phyloP scores from a whole-genome alignment of 1,284 basidiomycete genomes.

The Leccinum cinnamomeum region DNA sequence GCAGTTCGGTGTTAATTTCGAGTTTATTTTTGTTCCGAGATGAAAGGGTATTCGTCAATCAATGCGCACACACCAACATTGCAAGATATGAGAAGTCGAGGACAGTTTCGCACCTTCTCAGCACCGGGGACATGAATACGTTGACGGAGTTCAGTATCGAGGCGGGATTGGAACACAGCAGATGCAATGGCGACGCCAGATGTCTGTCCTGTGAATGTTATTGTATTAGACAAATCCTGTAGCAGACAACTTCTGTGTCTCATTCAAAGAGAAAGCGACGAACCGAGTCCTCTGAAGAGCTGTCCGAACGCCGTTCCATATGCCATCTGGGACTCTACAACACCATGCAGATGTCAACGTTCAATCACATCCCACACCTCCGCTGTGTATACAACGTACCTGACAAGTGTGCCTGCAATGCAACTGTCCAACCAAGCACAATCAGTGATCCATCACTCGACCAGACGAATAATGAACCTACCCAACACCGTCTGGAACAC shows the following conservation, averaged over 20 bases:
- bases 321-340: conserved; percentile 17
- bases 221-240: neutral
- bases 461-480: conserved; percentile 1
- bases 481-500: conserved; percentile 25
- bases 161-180: conserved; percentile 23
- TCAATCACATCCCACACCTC: neutral
- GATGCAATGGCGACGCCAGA: conserved; percentile 21
- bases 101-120: conserved; percentile 11
- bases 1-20: neutral
- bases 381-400: conserved; percentile 5
- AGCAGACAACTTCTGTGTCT: neutral
- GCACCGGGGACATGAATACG: conserved; percentile 15
- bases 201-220: conserved; percentile 15
- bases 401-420: conserved; percentile 17
- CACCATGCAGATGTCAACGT: conserved; percentile 1
- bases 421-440: conserved; percentile 8
- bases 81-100: neutral
- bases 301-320: conserved; percentile 22
- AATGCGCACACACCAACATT: neutral
- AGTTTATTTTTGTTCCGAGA: neutral
- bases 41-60: neutral
- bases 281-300: conserved; percentile 23
- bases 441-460: neutral
- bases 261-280: neutral
- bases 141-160: conserved; percentile 18